phyloP scores from a whole-genome alignment of 2,329 filamentous ascomycete genomes.

The Sphaerulina vaccinii region DNA sequence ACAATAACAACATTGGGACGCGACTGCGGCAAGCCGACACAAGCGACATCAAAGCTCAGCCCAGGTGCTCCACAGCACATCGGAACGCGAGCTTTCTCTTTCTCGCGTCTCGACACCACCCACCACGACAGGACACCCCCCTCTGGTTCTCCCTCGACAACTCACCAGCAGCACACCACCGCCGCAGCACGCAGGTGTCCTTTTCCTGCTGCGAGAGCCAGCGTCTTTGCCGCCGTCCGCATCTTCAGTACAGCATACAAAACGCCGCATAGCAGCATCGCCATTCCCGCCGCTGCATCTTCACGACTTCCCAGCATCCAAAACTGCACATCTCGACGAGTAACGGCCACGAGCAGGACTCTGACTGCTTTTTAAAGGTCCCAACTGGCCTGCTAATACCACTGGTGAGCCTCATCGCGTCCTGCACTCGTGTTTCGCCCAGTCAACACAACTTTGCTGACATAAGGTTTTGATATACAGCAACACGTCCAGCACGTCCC shows the following conservation, averaged over 20 bases:
- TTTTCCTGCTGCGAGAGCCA: too few relatives aligned
- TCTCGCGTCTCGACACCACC: not conserved
- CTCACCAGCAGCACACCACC: not conserved
- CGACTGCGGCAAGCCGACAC: conserved; percentile 1
- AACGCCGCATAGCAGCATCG: not conserved
- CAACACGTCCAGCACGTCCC: not conserved
- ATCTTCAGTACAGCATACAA: not conserved
- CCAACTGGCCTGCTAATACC: conserved; percentile 20
- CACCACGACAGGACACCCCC: not conserved
- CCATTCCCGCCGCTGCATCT: conserved; percentile 11
- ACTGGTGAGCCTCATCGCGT: conserved; percentile 33
- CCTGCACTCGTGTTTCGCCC: conserved; percentile 29
- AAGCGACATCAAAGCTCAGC: conserved; percentile 6
- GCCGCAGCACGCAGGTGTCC: not conserved
- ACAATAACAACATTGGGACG: conserved; percentile 7
- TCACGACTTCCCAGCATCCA: conserved; percentile 7
- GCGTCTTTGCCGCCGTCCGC: not conserved
- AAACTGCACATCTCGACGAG: conserved; percentile 12
- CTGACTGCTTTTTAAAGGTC: conserved; percentile 14
- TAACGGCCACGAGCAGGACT: conserved; percentile 16
- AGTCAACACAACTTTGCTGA: conserved; percentile 31
- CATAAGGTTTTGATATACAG: conserved; percentile 28
- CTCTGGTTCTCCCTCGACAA: not conserved
- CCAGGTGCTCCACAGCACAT: conserved; percentile 7
- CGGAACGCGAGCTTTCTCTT: conserved; percentile 11